Base-by-base conservation (phyloP, 148 eudicot genomes). In the Rhododendron henanense region DNA sequence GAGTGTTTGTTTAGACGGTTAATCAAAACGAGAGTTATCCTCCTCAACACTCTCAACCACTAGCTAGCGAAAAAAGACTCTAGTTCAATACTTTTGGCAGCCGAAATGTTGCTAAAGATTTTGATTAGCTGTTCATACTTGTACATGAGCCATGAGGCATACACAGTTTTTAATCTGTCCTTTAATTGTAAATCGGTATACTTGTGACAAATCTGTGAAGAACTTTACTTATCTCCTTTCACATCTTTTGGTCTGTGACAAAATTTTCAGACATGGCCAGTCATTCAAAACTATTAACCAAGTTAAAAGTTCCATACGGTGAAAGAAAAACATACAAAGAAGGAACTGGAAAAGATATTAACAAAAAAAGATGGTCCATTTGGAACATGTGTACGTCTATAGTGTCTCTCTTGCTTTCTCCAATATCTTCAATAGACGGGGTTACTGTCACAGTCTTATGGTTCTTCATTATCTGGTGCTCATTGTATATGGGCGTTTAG, bases 1-100 rank as follows among this genome's bases (percentile, higher is more conserved):
- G 93, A 91, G 37, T 67, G 85, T 81, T 25, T 90, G 48, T 91
- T 89, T 31, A 88, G 91, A 84, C 76, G 9, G 55, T 79, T 91
- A 67, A 87, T 92, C 61, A 91, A 87, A 79, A 90, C 88, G 67
- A 87, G 94, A 90, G 91, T 69, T 13, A 69, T 25, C 37, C 39
- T 31, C 19, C 37, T 69, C 75, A 69, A 69, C 75, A 69, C 13
- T 88, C 91, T 92, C 71, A 90, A 90, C 84, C 86, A 90, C 79
- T 90, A 90, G 76, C 31, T 14, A 31, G 76, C 19, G 25, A 65
- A 10, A 10, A 59, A 5, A 59, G 6, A 59, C n/a, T 3, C 3
- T 21, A 6, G 65, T 59, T 6, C n/a, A 19, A 6, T 59, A 19
- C 5, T 6, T 57, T 65, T 25, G 73, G 33, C 14, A 65, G 10